Evolutionary conservation across 176 grass and related monocot genomes (phyloP).

Genomic region (Triticum aestivum): DNA sequence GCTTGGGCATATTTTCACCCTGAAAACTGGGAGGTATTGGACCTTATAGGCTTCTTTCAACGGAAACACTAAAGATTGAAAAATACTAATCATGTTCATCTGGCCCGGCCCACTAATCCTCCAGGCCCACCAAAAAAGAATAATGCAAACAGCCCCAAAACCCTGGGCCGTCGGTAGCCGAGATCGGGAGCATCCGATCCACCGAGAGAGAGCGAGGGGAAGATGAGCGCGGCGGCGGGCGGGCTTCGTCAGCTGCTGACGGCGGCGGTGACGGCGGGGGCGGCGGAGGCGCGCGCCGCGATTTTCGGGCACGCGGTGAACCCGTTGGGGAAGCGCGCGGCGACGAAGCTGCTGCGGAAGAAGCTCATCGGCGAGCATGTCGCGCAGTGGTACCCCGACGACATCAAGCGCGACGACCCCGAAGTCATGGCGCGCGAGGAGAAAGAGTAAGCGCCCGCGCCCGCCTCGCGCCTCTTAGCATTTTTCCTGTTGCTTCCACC

Average conservation of each 20-base stretch:
- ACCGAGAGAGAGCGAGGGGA: background rate
- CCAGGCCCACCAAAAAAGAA: background rate
- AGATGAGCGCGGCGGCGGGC: conserved; percentile 47
- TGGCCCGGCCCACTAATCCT: background rate
- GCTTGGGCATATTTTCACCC: too few species aligned
- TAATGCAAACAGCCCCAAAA: background rate
- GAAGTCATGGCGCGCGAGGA: conserved; percentile 59
- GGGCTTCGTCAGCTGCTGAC: conserved; percentile 49
- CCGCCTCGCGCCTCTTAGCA: background rate
- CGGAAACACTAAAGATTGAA: too few species aligned
- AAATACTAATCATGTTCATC: background rate
- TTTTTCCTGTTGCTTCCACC: background rate
- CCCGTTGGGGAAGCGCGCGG: conserved; percentile 56
- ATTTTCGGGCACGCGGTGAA: conserved; percentile 69
- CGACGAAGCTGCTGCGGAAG: conserved; percentile 70
- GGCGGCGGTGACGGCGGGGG: conserved; percentile 48
- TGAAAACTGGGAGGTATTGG: too few species aligned
- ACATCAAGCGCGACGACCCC: conserved; percentile 67
- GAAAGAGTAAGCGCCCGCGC: conserved; percentile 56
- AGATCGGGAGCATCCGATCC: conserved; percentile 2
- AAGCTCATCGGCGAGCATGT: conserved; percentile 64
- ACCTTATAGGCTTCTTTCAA: too few species aligned
- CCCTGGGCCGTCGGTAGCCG: background rate
- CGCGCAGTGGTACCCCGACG: conserved; percentile 81
- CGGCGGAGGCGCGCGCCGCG: conserved; percentile 51